These are phyloP conservation scores for Xylaria grammica DNA, from an alignment of 495 filamentous ascomycete genomes.

Conservation along the genomic window DNA sequence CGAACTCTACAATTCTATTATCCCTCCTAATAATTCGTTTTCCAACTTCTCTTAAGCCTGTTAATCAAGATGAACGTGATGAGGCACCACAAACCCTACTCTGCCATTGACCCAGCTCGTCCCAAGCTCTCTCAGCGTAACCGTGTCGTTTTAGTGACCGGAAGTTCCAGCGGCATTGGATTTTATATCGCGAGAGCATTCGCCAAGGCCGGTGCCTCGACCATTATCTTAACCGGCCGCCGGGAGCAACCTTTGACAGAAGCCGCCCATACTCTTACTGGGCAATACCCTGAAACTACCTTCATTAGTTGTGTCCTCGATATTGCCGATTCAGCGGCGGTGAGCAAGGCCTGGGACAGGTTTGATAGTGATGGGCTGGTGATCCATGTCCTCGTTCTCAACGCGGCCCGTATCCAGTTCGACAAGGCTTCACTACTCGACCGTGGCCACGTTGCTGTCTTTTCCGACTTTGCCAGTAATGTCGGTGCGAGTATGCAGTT, in stretches of 20 bases:
- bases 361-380: slow-evolving; percentile 26
- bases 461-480: slow-evolving; percentile 39
- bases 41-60: too few relatives aligned
- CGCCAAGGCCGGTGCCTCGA: slow-evolving; percentile 38
- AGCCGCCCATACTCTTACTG: background rate
- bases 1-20: background rate
- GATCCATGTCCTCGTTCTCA: slow-evolving; percentile 48
- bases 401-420: slow-evolving; percentile 27
- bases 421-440: slow-evolving; percentile 14
- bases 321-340: slow-evolving; percentile 21
- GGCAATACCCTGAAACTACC: background rate
- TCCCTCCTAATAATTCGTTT: background rate
- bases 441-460: slow-evolving; percentile 1
- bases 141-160: slow-evolving; percentile 56
- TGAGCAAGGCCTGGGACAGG: slow-evolving; percentile 40
- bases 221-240: slow-evolving; percentile 43
- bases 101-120: slow-evolving; percentile 46
- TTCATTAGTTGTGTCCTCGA: slow-evolving; percentile 25
- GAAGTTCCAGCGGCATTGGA: slow-evolving; percentile 46
- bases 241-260: background rate
- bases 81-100: slow-evolving; percentile 47
- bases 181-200: slow-evolving; percentile 42
- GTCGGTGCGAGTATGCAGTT: slow-evolving; percentile 38
- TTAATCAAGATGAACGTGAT: slow-evolving; percentile 13
- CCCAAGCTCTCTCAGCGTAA: slow-evolving; percentile 48